These are phyloP conservation scores for Malassezia brasiliensis DNA, from an alignment of 1,284 basidiomycete species.

Conservation along the genomic window DNA sequence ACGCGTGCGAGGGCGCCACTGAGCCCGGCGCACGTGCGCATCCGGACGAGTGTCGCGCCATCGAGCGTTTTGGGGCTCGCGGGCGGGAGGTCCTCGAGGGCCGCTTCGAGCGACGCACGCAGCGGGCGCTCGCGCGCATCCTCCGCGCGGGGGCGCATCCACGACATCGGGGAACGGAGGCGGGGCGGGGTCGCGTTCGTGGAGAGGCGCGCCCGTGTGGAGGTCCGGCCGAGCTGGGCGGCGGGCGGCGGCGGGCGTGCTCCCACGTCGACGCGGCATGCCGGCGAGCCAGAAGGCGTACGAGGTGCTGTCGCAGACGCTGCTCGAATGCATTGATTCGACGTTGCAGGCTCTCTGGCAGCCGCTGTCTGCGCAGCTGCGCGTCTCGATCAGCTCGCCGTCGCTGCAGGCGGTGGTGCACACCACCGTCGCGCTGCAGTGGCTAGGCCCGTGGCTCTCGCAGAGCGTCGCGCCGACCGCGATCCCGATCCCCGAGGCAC, in stretches of 20 bases:
- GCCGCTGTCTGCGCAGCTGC: neutral
- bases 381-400: constrained; percentile 4
- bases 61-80: constrained; percentile 2
- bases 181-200: too few relatives aligned
- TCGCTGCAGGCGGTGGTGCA: constrained; percentile 10
- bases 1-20: constrained; percentile 10
- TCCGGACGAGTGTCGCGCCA: constrained; percentile 4
- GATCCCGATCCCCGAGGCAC: neutral
- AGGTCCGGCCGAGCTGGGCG: neutral
- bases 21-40: constrained; percentile 12
- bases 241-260: neutral
- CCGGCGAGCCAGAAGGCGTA: constrained; percentile 10
- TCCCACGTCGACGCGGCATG: neutral
- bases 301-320: constrained; percentile 10
- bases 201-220: neutral
- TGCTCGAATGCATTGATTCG: constrained; percentile 15
- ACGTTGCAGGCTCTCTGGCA: constrained; percentile 10
- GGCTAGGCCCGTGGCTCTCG: constrained; percentile 6
- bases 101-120: constrained; percentile 5
- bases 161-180: neutral
- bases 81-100: constrained; percentile 5
- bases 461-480: constrained; percentile 2
- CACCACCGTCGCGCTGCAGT: constrained; percentile 11
- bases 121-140: neutral
- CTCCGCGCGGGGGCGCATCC: too few relatives aligned